Conservation (phyloP, 768 basidiomycete species). For the Tricholoma furcatifolium region DNA sequence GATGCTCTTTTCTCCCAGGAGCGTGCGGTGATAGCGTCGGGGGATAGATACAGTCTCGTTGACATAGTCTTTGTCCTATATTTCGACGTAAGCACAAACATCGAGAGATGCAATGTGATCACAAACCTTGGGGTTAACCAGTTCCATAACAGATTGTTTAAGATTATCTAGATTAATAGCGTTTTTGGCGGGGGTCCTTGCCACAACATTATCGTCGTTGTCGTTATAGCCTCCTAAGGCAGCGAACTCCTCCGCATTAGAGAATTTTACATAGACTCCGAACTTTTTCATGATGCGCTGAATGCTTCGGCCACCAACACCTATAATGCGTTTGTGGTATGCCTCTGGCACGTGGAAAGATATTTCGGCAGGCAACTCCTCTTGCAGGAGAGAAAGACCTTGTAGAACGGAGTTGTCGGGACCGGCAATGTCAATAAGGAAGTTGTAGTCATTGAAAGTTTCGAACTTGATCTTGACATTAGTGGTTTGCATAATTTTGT, state of each 20-base stretch:
- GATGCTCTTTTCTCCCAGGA: constrained; percentile 94
- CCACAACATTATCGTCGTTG: constrained; percentile 98
- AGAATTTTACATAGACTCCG: constrained; percentile 99
- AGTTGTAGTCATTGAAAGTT: constrained; percentile 95
- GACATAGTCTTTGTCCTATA: constrained; percentile 94
- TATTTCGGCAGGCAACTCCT: constrained; percentile 97
- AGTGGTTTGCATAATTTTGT: constrained; percentile 98
- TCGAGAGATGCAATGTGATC: background rate
- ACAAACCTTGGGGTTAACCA: constrained; percentile 91
- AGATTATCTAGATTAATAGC: constrained; percentile 92
- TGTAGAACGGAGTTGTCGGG: constrained; percentile 82
- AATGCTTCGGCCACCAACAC: constrained; percentile 96
- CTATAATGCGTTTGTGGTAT: constrained; percentile 99
- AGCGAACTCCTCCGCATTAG: constrained; percentile 96
- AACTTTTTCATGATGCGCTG: constrained; percentile 99
- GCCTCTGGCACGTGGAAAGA: constrained; percentile 98
- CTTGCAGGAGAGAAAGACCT: constrained; percentile 87
- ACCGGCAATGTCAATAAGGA: constrained; percentile 89
- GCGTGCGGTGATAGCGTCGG: constrained; percentile 89
- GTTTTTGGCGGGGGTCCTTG: constrained; percentile 98
- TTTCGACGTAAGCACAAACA: constrained; percentile 5
- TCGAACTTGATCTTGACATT: constrained; percentile 99
- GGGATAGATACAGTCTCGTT: constrained; percentile 93
- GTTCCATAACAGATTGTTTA: constrained; percentile 95
- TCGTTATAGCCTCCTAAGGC: constrained; percentile 92